Percentiles rank a stretch among this genome's conserved stretches.
These are phyloP conservation scores for Amanita rubescens DNA, from an alignment of 768 basidiomycete species.

Conservation along the genomic window DNA sequence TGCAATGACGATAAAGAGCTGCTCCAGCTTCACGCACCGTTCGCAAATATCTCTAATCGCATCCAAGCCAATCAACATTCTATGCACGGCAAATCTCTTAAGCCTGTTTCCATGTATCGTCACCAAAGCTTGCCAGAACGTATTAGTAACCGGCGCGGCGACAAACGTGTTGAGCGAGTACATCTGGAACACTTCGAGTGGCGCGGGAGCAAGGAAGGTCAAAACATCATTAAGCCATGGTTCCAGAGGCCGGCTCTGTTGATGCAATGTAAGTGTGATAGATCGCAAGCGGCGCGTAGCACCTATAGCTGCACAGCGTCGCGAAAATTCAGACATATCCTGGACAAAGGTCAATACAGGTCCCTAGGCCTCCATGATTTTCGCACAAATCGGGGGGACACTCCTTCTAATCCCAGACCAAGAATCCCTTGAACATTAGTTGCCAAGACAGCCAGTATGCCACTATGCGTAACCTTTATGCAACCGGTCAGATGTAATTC, in stretches of 20 bases:
- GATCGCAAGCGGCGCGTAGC: slow-evolving; percentile 40
- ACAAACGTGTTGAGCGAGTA: slow-evolving; percentile 42
- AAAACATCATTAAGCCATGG: slow-evolving; percentile 39
- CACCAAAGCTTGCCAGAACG: slow-evolving; percentile 47
- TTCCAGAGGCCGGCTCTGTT: slow-evolving; percentile 23
- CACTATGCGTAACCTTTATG: slow-evolving; percentile 55
- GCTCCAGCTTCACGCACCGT: slow-evolving; percentile 45
- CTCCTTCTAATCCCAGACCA: slow-evolving; percentile 52
- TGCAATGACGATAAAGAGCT: slow-evolving; percentile 56
- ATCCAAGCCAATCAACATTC: slow-evolving; percentile 47
- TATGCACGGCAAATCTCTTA: slow-evolving; percentile 52
- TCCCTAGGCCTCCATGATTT: not conserved
- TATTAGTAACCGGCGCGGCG: slow-evolving; percentile 31
- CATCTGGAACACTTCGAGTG: slow-evolving; percentile 56
- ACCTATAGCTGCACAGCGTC: slow-evolving; percentile 24
- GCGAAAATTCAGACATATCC: slow-evolving; percentile 46
- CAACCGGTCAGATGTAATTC: slow-evolving; percentile 62
- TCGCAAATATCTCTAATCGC: slow-evolving; percentile 48
- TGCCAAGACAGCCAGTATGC: slow-evolving; percentile 45
- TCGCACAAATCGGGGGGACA: slow-evolving; percentile 54
- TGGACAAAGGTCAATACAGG: slow-evolving; percentile 17
- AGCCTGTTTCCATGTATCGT: slow-evolving; percentile 43
- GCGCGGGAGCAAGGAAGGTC: slow-evolving; percentile 37
- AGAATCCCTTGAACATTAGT: slow-evolving; percentile 39
- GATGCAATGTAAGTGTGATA: slow-evolving; percentile 49